phyloP scores from a whole-genome alignment of 2,329 filamentous ascomycete species.

The Xylariales sp. region DNA sequence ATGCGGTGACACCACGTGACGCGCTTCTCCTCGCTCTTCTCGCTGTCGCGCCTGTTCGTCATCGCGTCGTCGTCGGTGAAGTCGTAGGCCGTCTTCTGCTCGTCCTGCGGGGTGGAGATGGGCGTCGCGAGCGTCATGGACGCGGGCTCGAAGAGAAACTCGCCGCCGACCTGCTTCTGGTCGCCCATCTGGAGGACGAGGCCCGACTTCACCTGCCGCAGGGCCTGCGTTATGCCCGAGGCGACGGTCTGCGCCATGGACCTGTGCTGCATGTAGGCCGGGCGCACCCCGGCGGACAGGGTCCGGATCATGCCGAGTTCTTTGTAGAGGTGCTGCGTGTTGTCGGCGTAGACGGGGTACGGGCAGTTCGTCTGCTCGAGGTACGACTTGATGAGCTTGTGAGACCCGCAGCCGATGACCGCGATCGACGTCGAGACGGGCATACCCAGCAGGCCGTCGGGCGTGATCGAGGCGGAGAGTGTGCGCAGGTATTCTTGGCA shows the following conservation, averaged over 20 bases:
- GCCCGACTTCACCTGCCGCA: conserved; percentile 54
- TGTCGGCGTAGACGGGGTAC: conserved; percentile 76
- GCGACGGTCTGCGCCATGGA: conserved; percentile 45
- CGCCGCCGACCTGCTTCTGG: conserved; percentile 66
- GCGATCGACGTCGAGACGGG: conserved; percentile 58
- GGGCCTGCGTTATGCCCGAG: conserved; percentile 51
- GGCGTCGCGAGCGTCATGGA: conserved; percentile 36
- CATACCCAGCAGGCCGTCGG: conserved; percentile 43
- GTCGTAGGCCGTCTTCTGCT: conserved; percentile 11
- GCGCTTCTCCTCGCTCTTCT: conserved; percentile 45
- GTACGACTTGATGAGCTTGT: conserved; percentile 64
- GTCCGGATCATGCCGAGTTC: conserved; percentile 66
- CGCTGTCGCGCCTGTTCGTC: conserved; percentile 22
- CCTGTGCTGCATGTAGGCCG: conserved; percentile 57
- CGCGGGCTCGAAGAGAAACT: conserved; percentile 67
- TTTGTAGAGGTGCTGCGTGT: conserved; percentile 60
- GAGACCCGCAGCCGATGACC: conserved; percentile 69
- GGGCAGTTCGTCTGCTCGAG: conserved; percentile 55
- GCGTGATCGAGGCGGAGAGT: conserved; percentile 54
- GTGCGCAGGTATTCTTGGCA: conserved; percentile 70
- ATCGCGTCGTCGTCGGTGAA: conserved; percentile 11
- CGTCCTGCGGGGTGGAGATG: conserved; percentile 34
- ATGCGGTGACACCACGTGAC: conserved; percentile 81
- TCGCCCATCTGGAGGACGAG: conserved; percentile 61
- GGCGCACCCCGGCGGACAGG: conserved; percentile 52